These are phyloP conservation scores for Euphorbia tirucalli DNA, from an alignment of 345 rosid genomes.

Conservation along the genomic window DNA sequence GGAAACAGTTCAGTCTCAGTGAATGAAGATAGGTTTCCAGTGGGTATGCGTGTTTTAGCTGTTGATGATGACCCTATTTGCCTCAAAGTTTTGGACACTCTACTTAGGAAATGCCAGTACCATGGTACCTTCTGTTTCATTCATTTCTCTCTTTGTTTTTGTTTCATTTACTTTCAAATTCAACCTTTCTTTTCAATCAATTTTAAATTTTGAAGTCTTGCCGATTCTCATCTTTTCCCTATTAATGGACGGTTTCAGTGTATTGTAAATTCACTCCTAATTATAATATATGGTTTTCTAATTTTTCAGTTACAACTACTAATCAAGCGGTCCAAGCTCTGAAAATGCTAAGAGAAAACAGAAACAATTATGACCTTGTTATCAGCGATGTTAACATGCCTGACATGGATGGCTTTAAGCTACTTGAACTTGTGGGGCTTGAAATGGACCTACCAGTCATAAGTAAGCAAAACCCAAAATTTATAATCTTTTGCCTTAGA, in stretches of 20 bases:
- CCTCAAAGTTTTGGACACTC: conserved; percentile 49
- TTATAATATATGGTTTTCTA: conserved; percentile 1
- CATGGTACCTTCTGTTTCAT: conserved; percentile 40
- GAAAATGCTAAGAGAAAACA: conserved; percentile 56
- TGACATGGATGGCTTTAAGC: conserved; percentile 80
- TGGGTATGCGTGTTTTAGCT: conserved; percentile 62
- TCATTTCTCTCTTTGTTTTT: no score
- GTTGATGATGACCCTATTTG: conserved; percentile 72
- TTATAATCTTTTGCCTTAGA: no score
- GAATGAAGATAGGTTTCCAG: conserved; percentile 45
- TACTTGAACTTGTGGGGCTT: conserved; percentile 76
- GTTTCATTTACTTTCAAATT: no score
- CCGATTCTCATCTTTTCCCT: no score
- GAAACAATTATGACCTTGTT: conserved; percentile 53
- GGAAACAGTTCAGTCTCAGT: conserved; percentile 17
- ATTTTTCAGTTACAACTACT: conserved; percentile 53
- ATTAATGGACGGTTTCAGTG: no score
- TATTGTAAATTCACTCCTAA: conserved; percentile 12
- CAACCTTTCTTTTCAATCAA: no score
- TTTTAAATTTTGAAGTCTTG: no score
- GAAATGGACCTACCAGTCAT: conserved; percentile 88
- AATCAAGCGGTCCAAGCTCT: conserved; percentile 56
- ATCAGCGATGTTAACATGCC: conserved; percentile 85
- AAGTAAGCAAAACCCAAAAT: conserved; percentile 39
- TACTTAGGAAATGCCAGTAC: conserved; percentile 61